Base-by-base conservation (phyloP, 768 basidiomycete species). In the Lyophyllum semitale region DNA sequence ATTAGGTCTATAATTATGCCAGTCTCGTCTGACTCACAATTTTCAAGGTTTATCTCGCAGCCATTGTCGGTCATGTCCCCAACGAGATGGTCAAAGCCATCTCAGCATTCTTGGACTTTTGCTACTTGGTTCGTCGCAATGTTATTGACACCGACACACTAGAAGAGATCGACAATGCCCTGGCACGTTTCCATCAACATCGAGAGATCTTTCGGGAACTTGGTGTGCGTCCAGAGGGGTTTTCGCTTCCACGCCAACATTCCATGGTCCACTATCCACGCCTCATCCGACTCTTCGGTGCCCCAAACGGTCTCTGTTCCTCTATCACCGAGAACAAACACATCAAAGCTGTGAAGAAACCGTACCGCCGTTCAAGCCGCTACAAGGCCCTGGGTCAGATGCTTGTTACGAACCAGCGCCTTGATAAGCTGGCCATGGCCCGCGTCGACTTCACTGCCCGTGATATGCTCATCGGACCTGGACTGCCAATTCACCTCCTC, bases 241-340 rank as follows among this genome's bases (percentile, higher is more conserved):
- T 48, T 52, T 55, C 20, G 2, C 61, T 66, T 30, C 63, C 61
- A 1, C 51, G 53, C 3, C 63, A 66, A 38, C 63, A 66, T 38
- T 55, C 64, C 2, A 38, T 66, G 20, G 13, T 27, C 15, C 63
- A 66, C 40, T 64, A 64, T 51, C 26, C 27, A 9, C 17, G 3
- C 11, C 40, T 54, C 6, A 66, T 64, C 26, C 43, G 29, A 15
- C 25, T 47, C 1, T 75, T 72, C 54, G 69, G 69, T 2, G 59
- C 68, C 2, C 73, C 69, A 0, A 73, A 73, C 44, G 70, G 74
- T 0, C 65, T 75, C 1, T 74, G 73, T 42, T 71, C 66, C 0
- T 75, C 68, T 0, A 75, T 74, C 12, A 75, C 67, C 0, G 72
- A 76, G 22, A 64, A 63, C 0, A 71, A 68, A 22, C 74, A 73